Conservation (phyloP, 768 basidiomycete genomes). For the Austroboletus festivus region DNA sequence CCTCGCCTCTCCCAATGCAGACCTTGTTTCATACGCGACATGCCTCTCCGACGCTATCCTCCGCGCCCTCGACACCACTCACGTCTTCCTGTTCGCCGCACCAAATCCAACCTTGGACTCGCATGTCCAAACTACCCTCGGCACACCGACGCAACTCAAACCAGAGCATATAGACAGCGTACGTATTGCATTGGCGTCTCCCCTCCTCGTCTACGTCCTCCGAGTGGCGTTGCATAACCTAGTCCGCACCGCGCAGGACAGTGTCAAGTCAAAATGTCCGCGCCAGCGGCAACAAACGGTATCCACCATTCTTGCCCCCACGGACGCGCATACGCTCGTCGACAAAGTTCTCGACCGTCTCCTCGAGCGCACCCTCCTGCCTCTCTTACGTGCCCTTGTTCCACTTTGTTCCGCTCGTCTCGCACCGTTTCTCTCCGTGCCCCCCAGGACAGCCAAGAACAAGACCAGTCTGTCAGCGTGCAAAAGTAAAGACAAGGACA, state of each 20-base stretch:
- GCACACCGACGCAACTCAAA: not conserved
- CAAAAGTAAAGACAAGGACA: conserved; percentile 6
- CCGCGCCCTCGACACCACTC: conserved; percentile 16
- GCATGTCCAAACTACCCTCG: not conserved
- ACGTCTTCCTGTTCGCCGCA: conserved; percentile 19
- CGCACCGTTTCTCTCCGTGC: conserved; percentile 2
- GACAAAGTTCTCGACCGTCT: conserved; percentile 17
- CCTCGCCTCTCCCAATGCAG: conserved; percentile 6
- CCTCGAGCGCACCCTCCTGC: conserved; percentile 20
- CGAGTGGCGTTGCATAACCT: conserved; percentile 19
- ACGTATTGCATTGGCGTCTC: conserved; percentile 21
- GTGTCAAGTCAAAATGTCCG: conserved; percentile 11
- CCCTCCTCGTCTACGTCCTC: conserved; percentile 24
- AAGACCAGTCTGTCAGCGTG: conserved; percentile 1
- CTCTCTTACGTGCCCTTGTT: conserved; percentile 16
- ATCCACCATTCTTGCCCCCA: not conserved
- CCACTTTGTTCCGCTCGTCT: conserved; percentile 22
- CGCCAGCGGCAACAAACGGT: not conserved
- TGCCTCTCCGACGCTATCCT: conserved; percentile 20
- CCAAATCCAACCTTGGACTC: not conserved
- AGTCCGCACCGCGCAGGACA: conserved; percentile 6
- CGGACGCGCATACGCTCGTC: conserved; percentile 3
- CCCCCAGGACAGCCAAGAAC: conserved; percentile 7
- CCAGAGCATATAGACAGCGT: conserved; percentile 15
- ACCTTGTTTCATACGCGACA: conserved; percentile 4